phyloP scores from a whole-genome alignment of 176 grass and related monocot species.

The Ananas comosus region DNA sequence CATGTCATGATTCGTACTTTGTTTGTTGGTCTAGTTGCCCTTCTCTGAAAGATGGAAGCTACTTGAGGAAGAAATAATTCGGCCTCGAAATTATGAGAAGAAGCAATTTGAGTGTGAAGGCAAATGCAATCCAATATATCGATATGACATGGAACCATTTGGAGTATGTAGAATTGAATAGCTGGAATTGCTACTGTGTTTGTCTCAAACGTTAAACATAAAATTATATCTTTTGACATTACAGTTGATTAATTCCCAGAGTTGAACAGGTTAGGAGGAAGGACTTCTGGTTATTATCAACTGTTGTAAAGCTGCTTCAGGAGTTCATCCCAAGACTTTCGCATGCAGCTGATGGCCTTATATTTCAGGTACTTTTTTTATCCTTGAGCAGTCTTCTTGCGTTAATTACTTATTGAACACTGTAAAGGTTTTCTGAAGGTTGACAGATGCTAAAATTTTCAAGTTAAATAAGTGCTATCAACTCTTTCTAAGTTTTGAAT shows the following conservation, averaged over 20 bases:
- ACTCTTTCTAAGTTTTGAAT: no score
- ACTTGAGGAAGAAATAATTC: constrained; percentile 89
- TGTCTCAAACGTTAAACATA: background rate
- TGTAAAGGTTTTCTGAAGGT: background rate
- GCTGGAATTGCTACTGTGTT: constrained; percentile 17
- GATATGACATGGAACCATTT: constrained; percentile 99
- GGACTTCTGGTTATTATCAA: constrained; percentile 91
- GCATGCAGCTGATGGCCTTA: constrained; percentile 94
- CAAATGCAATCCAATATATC: constrained; percentile 72
- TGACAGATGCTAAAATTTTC: background rate
- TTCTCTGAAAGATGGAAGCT: constrained; percentile 97
- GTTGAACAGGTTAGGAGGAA: constrained; percentile 76
- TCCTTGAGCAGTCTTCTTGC: background rate
- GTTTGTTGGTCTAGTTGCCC: constrained; percentile 52
- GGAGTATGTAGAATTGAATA: constrained; percentile 34
- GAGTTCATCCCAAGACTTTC: constrained; percentile 87
- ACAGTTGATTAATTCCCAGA: constrained; percentile 13
- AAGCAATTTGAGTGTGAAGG: constrained; percentile 66
- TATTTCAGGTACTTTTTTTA: constrained; percentile 75
- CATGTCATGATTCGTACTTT: constrained; percentile 4
- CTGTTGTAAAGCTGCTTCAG: constrained; percentile 65
- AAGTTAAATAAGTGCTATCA: background rate
- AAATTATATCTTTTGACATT: constrained; percentile 3
- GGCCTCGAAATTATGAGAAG: constrained; percentile 61
- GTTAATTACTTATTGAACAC: background rate